Evolutionary conservation across 2,329 filamentous ascomycete genomes (phyloP), one percentile per base, ranked within the genome.

Genomic region (Pseudocercospora eumusae): DNA sequence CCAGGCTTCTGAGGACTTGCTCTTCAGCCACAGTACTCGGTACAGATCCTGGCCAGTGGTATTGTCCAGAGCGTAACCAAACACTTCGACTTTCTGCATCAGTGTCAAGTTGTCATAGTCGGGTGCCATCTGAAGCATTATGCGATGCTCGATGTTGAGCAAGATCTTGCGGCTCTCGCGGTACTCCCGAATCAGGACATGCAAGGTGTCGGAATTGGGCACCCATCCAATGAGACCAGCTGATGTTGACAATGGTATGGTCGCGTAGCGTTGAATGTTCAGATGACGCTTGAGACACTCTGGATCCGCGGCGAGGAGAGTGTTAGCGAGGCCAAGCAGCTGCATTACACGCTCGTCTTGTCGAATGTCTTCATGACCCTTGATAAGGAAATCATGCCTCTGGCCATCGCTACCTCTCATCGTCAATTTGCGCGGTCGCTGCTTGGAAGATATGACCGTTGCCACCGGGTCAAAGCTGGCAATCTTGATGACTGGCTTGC

Each of bases 271-370:
- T 76, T 98, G 93, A 66, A 99, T 98, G 70, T 92, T 96, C 66
- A 99, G 86, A 77, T 99, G 95, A 9, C 95, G 88, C 81, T 99
- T 99, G 78, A 96, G 96, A 70, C 90, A 95, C 78, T 99, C 96
- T 3, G 92, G 91, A 74, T 99, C 96, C 73, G 93, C 93, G 50
- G 91, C 85, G 45, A 99, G 85, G 1, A 99, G 85, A 0, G 96
- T 99, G 76, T 99, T 99, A 80, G 93, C 95, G 13, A 99, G 85
- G 44, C 95, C 95, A 74, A 99, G 99, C 36, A 99, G 85, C 78
- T 99, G 95, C 96, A 99, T 99, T 69, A 99, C 95, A 78, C 96
- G 89, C 78, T 99, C 95, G 73, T 99, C 95, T 77, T 99, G 95
- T 63, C 95, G 89, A 68, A 99, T 97, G 81, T 99, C 95, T 79